Percentiles rank a stretch among this genome's conserved stretches.
These are phyloP conservation scores for Alopecurus myosuroides DNA, from an alignment of 176 grass and related monocot species.

Conservation along the genomic window DNA sequence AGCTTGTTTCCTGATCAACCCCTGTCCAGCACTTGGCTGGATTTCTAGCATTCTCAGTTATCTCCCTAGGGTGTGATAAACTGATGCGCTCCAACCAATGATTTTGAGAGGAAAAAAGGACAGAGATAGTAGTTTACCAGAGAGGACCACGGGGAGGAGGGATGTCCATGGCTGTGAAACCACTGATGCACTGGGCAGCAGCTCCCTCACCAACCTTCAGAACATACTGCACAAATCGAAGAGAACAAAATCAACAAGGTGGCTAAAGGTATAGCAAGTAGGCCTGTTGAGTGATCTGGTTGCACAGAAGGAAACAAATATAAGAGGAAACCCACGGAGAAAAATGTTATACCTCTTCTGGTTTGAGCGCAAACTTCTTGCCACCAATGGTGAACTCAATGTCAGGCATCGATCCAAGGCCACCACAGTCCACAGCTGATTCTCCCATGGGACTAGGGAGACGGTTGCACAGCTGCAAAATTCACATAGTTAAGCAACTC, in stretches of 20 bases:
- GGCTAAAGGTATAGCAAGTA: neutral
- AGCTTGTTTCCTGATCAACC: neutral
- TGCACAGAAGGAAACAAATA: neutral
- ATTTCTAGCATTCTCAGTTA: neutral
- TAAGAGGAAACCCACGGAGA: neutral
- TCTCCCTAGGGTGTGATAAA: neutral
- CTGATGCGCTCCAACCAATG: neutral
- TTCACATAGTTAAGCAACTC: neutral
- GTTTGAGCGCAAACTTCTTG: conserved; percentile 53
- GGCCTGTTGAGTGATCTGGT: neutral
- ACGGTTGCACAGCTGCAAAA: conserved; percentile 72
- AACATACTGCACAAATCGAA: conserved; percentile 55
- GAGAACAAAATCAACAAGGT: neutral
- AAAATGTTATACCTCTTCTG: conserved; percentile 52
- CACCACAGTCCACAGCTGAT: conserved; percentile 72
- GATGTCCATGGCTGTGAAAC: conserved; percentile 85
- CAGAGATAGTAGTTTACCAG: conserved; percentile 47
- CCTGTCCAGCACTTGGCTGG: neutral
- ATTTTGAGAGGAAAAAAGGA: neutral
- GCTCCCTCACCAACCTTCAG: conserved; percentile 74
- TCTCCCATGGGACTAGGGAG: conserved; percentile 95
- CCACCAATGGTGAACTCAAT: conserved; percentile 69
- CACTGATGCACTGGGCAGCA: conserved; percentile 83
- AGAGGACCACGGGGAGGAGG: conserved; percentile 82
- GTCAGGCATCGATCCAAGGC: conserved; percentile 60